Percentiles rank a stretch among this genome's conserved stretches.
Evolutionary conservation across 495 filamentous ascomycete genomes (phyloP).

Genomic region (Platismatia glauca): DNA sequence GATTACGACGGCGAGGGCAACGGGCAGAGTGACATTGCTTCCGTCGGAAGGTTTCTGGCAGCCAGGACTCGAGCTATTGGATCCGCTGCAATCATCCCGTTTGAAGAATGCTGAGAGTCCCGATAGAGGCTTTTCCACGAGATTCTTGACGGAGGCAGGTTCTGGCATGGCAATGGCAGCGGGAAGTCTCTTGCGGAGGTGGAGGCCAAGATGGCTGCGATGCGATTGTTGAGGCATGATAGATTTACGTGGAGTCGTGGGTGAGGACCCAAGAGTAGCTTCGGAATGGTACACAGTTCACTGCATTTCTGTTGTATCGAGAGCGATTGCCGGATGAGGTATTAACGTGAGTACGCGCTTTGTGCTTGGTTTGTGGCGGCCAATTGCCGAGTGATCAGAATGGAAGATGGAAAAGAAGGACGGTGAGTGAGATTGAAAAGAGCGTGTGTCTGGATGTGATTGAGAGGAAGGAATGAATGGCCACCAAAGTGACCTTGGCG

Average conservation of each 20-base stretch:
- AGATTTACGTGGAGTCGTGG: background rate
- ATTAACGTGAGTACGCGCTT: background rate
- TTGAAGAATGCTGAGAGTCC: constrained; percentile 7
- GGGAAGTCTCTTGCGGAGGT: constrained; percentile 8
- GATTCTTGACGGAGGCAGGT: constrained; percentile 2
- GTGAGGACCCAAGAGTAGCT: background rate
- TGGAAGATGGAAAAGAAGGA: background rate
- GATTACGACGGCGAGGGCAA: constrained; percentile 70
- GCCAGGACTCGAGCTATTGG: constrained; percentile 6
- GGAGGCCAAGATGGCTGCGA: constrained; percentile 14
- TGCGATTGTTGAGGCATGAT: constrained; percentile 15
- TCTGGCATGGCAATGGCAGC: constrained; percentile 7
- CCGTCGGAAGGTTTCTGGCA: constrained; percentile 51
- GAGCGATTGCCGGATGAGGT: background rate
- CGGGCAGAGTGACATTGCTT: constrained; percentile 58
- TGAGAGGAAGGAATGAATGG: constrained; percentile 7
- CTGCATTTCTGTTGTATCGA: background rate
- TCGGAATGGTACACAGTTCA: background rate
- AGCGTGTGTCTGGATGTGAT: background rate
- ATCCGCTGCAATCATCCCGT: constrained; percentile 11
- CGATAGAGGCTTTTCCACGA: constrained; percentile 10
- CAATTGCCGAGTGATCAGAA: background rate
- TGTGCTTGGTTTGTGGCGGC: background rate
- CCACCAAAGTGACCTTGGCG: constrained; percentile 1
- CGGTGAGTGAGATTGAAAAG: background rate